Conservation (phyloP, 1,284 basidiomycete species). For the Tylopilus sp. region DNA sequence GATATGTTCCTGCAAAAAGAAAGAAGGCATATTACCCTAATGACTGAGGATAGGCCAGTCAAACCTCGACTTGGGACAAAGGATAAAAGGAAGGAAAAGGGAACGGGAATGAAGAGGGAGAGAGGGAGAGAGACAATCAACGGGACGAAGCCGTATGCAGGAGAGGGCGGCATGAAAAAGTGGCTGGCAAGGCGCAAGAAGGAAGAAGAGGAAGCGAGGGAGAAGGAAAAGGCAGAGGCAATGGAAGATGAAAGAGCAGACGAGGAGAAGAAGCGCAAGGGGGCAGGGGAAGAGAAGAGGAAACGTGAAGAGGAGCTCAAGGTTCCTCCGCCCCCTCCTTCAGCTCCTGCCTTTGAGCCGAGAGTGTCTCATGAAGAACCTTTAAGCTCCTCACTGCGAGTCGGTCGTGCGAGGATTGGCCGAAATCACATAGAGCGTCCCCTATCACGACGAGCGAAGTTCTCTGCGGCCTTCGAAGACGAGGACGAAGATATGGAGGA, state of each 20-base stretch:
- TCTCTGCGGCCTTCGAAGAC: conserved; percentile 65
- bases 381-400: conserved; percentile 54
- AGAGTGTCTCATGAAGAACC: conserved; percentile 25
- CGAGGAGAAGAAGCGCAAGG: conserved; percentile 18
- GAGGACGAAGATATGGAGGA: conserved; percentile 50
- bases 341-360: conserved; percentile 26
- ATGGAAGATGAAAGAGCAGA: conserved; percentile 36
- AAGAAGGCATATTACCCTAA: conserved; percentile 50
- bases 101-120: conserved; percentile 31
- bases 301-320: conserved; percentile 23
- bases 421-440: conserved; percentile 55
- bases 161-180: conserved; percentile 71
- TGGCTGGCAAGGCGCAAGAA: conserved; percentile 52
- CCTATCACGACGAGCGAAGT: conserved; percentile 43
- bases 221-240: conserved; percentile 31
- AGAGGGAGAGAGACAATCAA: conserved; percentile 37
- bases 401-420: conserved; percentile 54
- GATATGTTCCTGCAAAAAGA: conserved; percentile 64
- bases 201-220: conserved; percentile 35
- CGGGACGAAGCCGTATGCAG: conserved; percentile 67
- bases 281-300: conserved; percentile 22
- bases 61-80: conserved; percentile 36
- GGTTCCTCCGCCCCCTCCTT: conserved; percentile 24
- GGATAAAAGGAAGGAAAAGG: conserved; percentile 31
- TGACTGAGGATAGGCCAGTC: conserved; percentile 48